Conservation (phyloP, 176 grass and related monocot species). For the Thinopyrum elongatum region DNA sequence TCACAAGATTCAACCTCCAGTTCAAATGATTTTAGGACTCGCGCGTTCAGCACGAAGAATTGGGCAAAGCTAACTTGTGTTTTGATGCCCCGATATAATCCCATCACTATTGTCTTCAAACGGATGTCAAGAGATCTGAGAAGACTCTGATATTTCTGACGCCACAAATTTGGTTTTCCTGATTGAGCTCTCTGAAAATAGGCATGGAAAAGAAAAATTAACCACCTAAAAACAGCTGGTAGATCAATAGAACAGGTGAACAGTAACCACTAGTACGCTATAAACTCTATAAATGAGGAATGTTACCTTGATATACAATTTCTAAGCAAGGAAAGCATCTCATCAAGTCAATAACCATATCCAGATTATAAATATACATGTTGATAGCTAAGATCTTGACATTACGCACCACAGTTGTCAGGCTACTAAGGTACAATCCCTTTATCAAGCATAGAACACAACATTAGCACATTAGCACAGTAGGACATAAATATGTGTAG, state of each 20-base stretch:
- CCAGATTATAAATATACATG: background rate
- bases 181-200: too few relatives aligned
- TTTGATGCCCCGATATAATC: background rate
- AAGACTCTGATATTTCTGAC: background rate
- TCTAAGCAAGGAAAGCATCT: background rate
- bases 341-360: background rate
- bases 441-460: background rate
- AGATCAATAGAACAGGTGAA: too few relatives aligned
- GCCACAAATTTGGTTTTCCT: too few relatives aligned
- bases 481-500: background rate
- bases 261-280: background rate
- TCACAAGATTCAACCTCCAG: background rate
- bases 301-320: background rate
- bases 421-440: background rate
- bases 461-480: background rate
- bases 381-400: background rate
- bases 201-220: too few relatives aligned
- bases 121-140: background rate
- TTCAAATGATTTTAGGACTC: background rate
- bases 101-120: slow-evolving; percentile 1
- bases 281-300: background rate
- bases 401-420: background rate
- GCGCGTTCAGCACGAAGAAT: background rate
- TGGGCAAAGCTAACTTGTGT: background rate
- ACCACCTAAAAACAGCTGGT: too few relatives aligned